phyloP scores from a whole-genome alignment of 2,329 filamentous ascomycete genomes.

The Clarireedia homoeocarpa region DNA sequence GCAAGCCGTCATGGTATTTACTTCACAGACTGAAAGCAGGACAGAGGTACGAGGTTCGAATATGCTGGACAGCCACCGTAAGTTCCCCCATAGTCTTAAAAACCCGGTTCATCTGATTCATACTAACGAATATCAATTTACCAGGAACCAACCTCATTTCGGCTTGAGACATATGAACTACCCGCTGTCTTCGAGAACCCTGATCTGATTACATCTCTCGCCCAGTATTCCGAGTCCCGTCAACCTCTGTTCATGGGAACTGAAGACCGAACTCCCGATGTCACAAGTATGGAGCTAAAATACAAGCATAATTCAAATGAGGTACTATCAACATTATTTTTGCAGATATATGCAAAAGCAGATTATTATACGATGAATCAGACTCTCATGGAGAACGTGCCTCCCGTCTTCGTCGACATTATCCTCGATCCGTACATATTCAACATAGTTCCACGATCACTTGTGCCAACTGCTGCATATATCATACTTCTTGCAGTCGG shows the following conservation, averaged over 20 bases:
- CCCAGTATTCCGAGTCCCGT: slow-evolving; percentile 48
- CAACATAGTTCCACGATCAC: slow-evolving; percentile 71
- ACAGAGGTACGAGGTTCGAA: slow-evolving; percentile 79
- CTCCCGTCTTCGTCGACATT: slow-evolving; percentile 68
- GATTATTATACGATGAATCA: slow-evolving; percentile 76
- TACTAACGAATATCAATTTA: slow-evolving; percentile 12
- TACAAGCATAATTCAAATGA: slow-evolving; percentile 11
- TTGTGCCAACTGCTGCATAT: slow-evolving; percentile 65
- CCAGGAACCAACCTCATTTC: slow-evolving; percentile 82
- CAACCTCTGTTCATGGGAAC: slow-evolving; percentile 28
- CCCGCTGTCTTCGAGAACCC: slow-evolving; percentile 53
- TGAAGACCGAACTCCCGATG: slow-evolving; percentile 12
- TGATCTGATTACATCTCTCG: slow-evolving; percentile 57
- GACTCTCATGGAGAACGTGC: slow-evolving; percentile 66
- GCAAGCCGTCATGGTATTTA: slow-evolving; percentile 68
- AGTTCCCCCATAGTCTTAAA: slow-evolving; percentile 31
- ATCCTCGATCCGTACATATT: slow-evolving; percentile 81
- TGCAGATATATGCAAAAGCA: slow-evolving; percentile 68
- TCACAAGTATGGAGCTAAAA: not conserved
- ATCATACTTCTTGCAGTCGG: slow-evolving; percentile 49
- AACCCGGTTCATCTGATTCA: not conserved
- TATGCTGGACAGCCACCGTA: slow-evolving; percentile 93
- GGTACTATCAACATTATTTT: slow-evolving; percentile 28
- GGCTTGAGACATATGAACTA: slow-evolving; percentile 56
- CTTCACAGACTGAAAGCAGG: slow-evolving; percentile 61